Conservation (phyloP, 768 basidiomycete species). For the Amanita rimosa region DNA sequence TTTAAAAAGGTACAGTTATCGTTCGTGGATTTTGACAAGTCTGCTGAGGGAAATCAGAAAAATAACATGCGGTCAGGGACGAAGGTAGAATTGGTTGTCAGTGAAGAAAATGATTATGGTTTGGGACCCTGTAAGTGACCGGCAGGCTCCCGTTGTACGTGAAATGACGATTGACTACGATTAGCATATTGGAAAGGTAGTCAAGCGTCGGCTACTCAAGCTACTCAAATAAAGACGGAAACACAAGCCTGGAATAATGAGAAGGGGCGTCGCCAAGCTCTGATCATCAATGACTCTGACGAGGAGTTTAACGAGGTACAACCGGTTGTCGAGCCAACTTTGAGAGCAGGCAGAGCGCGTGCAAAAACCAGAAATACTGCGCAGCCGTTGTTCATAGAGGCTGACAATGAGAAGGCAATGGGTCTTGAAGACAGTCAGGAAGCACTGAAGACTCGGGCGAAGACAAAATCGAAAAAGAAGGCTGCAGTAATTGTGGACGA, state of each 20-base stretch:
- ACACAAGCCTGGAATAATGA: slow-evolving; percentile 11
- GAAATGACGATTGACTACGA: not conserved
- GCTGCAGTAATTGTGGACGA: slow-evolving; percentile 40
- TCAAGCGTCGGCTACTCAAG: slow-evolving; percentile 10
- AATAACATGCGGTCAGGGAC: slow-evolving; percentile 13
- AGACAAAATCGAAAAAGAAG: slow-evolving; percentile 18
- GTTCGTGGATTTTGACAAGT: not conserved
- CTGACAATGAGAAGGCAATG: slow-evolving; percentile 28
- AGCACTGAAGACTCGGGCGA: slow-evolving; percentile 13
- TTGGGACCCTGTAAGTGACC: slow-evolving; percentile 34
- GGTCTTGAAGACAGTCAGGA: not conserved
- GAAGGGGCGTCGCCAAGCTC: slow-evolving; percentile 12
- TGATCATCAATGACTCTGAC: slow-evolving; percentile 29
- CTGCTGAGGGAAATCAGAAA: slow-evolving; percentile 15
- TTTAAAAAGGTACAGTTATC: slow-evolving; percentile 49
- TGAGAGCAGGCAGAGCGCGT: slow-evolving; percentile 4
- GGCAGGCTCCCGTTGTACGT: not conserved
- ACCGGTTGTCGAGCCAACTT: not conserved
- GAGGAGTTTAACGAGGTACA: slow-evolving; percentile 15
- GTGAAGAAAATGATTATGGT: slow-evolving; percentile 42
- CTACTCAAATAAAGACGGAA: slow-evolving; percentile 6
- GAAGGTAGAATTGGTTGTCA: slow-evolving; percentile 40
- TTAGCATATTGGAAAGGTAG: slow-evolving; percentile 49
- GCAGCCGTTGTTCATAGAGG: slow-evolving; percentile 38
- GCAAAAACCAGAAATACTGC: not conserved